These are phyloP conservation scores for Curvularia lunata DNA, from an alignment of 2,329 filamentous ascomycete genomes.

Conservation along the genomic window DNA sequence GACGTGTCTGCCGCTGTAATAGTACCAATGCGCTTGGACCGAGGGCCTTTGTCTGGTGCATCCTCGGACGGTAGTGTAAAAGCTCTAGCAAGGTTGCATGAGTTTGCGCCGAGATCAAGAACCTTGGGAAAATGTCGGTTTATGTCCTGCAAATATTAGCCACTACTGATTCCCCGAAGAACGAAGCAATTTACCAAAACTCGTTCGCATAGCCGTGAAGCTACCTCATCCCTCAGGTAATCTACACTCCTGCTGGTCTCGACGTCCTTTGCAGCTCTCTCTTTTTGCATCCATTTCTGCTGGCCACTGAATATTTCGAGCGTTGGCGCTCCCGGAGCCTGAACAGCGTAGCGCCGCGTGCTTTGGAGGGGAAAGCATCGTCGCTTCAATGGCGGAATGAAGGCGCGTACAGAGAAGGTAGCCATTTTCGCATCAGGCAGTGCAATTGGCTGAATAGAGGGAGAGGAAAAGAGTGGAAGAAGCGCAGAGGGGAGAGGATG, in stretches of 20 bases:
- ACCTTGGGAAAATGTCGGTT: constrained; percentile 84
- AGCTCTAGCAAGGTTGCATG: constrained; percentile 89
- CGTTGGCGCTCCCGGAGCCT: constrained; percentile 75
- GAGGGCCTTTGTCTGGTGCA: constrained; percentile 66
- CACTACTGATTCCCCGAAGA: not conserved
- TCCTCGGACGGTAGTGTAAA: constrained; percentile 69
- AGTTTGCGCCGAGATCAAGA: constrained; percentile 92
- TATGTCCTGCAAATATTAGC: constrained; percentile 71
- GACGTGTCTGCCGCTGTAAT: constrained; percentile 86
- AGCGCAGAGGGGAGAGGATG: not conserved
- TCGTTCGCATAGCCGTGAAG: constrained; percentile 80
- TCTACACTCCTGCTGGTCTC: constrained; percentile 80
- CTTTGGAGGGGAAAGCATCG: constrained; percentile 33
- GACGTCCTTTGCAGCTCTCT: constrained; percentile 75
- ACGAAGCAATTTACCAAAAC: constrained; percentile 66
- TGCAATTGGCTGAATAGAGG: not conserved
- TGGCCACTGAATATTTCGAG: constrained; percentile 90
- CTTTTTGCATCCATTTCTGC: constrained; percentile 89
- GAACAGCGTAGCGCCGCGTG: constrained; percentile 72
- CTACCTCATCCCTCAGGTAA: constrained; percentile 93
- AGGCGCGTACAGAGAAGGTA: constrained; percentile 42
- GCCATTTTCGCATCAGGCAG: constrained; percentile 32
- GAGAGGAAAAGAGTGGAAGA: not conserved
- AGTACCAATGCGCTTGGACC: constrained; percentile 73
- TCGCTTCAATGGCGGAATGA: constrained; percentile 44